These are phyloP conservation scores for Pseudogymnoascus sp. DNA, from an alignment of 2,329 filamentous ascomycete genomes.

Conservation along the genomic window DNA sequence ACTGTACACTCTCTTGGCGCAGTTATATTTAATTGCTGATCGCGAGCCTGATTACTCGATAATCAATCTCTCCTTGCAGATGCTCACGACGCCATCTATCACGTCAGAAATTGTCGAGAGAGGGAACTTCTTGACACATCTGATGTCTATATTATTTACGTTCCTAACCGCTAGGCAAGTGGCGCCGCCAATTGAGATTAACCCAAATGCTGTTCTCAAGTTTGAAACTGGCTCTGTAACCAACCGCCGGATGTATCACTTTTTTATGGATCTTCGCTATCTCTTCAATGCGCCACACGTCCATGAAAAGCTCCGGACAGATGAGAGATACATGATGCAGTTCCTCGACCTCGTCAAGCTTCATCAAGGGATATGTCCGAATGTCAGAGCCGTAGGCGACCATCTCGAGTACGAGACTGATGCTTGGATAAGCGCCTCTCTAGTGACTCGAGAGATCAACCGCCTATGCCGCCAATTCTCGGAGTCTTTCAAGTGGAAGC, in stretches of 20 bases:
- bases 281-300: slow-evolving; percentile 83
- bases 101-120: slow-evolving; percentile 91
- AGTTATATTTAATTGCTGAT: slow-evolving; percentile 92
- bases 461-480: slow-evolving; percentile 81
- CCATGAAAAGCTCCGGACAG: slow-evolving; percentile 71
- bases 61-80: slow-evolving; percentile 92
- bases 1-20: slow-evolving; percentile 85
- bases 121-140: slow-evolving; percentile 89
- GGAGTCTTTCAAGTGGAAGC: slow-evolving; percentile 68
- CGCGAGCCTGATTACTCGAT: slow-evolving; percentile 96
- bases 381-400: slow-evolving; percentile 81
- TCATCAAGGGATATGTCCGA: slow-evolving; percentile 94
- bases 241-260: slow-evolving; percentile 93
- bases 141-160: slow-evolving; percentile 94
- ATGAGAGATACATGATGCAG: slow-evolving; percentile 82
- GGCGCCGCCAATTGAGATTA: slow-evolving; percentile 82
- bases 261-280: slow-evolving; percentile 90
- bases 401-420: slow-evolving; percentile 98
- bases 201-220: slow-evolving; percentile 74
- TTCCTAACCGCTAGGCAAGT: slow-evolving; percentile 95
- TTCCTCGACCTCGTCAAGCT: slow-evolving; percentile 94
- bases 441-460: slow-evolving; percentile 93
- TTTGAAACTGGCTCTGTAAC: slow-evolving; percentile 94
- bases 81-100: slow-evolving; percentile 93
- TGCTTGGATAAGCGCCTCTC: slow-evolving; percentile 91